Base-by-base conservation (phyloP, 768 basidiomycete species). In the Lactarius pseudohatsudake region DNA sequence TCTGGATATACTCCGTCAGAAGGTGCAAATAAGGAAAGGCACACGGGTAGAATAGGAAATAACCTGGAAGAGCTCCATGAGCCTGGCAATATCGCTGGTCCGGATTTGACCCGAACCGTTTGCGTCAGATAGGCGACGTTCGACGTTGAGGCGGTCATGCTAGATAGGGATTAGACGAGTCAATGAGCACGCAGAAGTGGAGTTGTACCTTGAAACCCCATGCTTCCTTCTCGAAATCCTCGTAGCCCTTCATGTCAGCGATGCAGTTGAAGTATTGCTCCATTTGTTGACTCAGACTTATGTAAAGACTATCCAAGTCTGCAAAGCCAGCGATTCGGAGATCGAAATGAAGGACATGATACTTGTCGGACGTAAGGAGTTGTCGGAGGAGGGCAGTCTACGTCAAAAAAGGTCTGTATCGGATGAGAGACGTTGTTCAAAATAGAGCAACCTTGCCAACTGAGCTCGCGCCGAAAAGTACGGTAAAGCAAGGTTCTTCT, bases 11-110 rank as follows among this genome's bases (percentile, higher is more conserved):
- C 56, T 22, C 59, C 66, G 65, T 72, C 71, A 61, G 43, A 43
- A 30, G 9, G 50, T 34, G 34, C 58, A 13, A 26, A 4, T 40
- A n/a, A 40, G 57, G 43, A 56, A n/a, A 20, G 40, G 26, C 36
- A 62, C 11, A 32, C 16, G 22, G 57, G 30, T 58, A 22, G 53
- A 59, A 64, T 43, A 43, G 36, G 22, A 20, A 22, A n/a, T 64
- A 66, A 84, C 89, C 78, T 92, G 92, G 72, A 93, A 92, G 3
- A 93, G 76, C 71, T 93, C 92, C 90, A 94, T 91, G 18, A 94
- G 78, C 22, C 91, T 81, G 8, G 92, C 90, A 47, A 94, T 79
- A 71, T 94, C 92, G 70, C 90, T 88, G 3, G 91, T 90, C 75
- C 84, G 86, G 64, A 94, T 79, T 58, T 81, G 82, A 0, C 80